Evolutionary conservation across 305 asterid species (phyloP).

Genomic region (Fraxinus angustifolia): DNA sequence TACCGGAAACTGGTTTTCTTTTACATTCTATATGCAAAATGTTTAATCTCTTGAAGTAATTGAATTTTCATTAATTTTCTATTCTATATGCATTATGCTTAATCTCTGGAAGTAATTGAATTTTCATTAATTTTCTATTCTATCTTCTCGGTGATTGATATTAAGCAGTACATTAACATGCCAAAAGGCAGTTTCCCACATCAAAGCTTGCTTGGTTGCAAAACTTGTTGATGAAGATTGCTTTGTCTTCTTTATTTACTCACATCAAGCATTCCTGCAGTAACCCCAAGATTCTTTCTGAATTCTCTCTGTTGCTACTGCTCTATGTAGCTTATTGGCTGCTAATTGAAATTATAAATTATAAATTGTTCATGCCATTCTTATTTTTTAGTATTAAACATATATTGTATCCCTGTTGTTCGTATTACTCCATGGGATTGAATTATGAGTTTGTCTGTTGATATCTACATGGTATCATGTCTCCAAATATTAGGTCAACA

Average conservation of each 20-base stretch:
- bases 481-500: background rate
- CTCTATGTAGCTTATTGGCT: background rate
- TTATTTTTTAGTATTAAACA: background rate
- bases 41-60: background rate
- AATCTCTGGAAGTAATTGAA: background rate
- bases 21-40: background rate
- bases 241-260: constrained; percentile 1
- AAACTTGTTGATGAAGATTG: background rate
- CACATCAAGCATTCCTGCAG: background rate
- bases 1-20: background rate
- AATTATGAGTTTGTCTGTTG: background rate
- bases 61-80: background rate
- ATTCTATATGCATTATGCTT: background rate
- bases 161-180: background rate
- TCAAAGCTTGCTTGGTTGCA: background rate
- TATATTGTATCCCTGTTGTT: constrained; percentile 1
- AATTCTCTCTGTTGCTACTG: background rate
- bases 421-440: background rate
- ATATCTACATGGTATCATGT: background rate
- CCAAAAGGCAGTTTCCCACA: background rate
- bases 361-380: background rate
- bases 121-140: background rate
- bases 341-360: background rate
- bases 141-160: background rate
- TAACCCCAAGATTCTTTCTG: background rate